phyloP scores from a whole-genome alignment of 139 green algal species.

The Klebsormidium nitens region DNA sequence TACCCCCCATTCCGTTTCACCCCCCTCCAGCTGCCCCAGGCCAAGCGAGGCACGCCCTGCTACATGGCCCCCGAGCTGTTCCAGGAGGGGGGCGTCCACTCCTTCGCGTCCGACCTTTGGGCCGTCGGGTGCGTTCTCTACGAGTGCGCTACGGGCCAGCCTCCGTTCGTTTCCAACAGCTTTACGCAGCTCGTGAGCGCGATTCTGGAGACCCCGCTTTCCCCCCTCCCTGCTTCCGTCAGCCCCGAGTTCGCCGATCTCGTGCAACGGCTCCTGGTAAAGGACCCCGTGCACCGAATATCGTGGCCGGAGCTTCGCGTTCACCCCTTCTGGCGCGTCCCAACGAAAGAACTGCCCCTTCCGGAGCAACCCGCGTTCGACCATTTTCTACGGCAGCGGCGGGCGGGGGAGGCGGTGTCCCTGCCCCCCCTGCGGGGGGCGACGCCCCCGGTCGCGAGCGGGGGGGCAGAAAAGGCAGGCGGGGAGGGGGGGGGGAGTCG shows the following conservation, averaged over 20 bases:
- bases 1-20: slow-evolving; percentile 33
- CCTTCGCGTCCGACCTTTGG: slow-evolving; percentile 81
- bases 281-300: slow-evolving; percentile 60
- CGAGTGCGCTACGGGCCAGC: slow-evolving; percentile 73
- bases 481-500: not conserved
- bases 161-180: slow-evolving; percentile 74
- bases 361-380: slow-evolving; percentile 68
- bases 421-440: no score
- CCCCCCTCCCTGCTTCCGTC: slow-evolving; percentile 29
- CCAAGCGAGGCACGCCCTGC: slow-evolving; percentile 72
- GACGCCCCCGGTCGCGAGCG: not conserved
- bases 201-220: slow-evolving; percentile 36
- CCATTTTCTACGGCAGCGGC: slow-evolving; percentile 53
- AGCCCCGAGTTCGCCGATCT: slow-evolving; percentile 63
- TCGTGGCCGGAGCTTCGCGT: slow-evolving; percentile 39
- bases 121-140: slow-evolving; percentile 90
- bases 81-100: slow-evolving; percentile 68
- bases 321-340: slow-evolving; percentile 47
- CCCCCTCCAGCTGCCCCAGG: slow-evolving; percentile 49
- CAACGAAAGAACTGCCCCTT: slow-evolving; percentile 11
- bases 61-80: slow-evolving; percentile 97
- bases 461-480: not conserved
- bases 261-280: slow-evolving; percentile 68
- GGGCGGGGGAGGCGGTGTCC: slow-evolving; percentile 36
- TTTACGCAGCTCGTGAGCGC: slow-evolving; percentile 66